Base-by-base conservation (phyloP, 2,329 filamentous ascomycete species). In the Knoxdaviesia proteae region DNA sequence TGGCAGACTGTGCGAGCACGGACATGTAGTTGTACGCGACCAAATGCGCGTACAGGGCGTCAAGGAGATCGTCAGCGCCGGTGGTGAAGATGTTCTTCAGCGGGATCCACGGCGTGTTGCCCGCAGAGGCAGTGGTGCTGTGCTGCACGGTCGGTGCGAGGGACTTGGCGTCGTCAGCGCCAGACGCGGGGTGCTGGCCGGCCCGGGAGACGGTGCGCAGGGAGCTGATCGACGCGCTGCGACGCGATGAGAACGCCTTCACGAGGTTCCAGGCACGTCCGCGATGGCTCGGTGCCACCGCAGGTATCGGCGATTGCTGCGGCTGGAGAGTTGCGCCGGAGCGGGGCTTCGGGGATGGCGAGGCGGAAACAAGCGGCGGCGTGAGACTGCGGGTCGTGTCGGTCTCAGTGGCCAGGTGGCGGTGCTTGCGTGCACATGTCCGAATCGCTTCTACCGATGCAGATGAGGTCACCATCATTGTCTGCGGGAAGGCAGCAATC, bases 391-490 rank as follows among this genome's bases (percentile, higher is more conserved):
- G 34, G 30, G 9, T 43, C 36, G 34, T 11, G 33, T 32, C 34
- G 31, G 36, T 35, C 10, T 32, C 31, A 9, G 46, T 30, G 20
- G 36, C 43, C 5, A 30, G 57, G n/a, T 66, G 68, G 40, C 61
- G 62, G 36, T 71, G 52, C 49, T 71, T 72, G 42, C 61, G 67
- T 0, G 69, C 66, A 48, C 72, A 72, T 32, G 62, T 54, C 10
- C 71, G 67, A 45, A 76, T 71, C 0, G 67, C 73, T 53, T 75
- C 70, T 40, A 74, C 60, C 0, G 70, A 67, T 5, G 74, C 56
- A 49, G 66, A 72, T 0, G 63, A 67, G 5, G 69, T 65, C 7
- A 67, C 57, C 1, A 75, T 63, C 65, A 74, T 71, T 1, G 69
- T 72, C 48, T 73, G 69, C 0, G 71, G 71, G 47, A 76, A 76